Base-by-base conservation (phyloP, 2,329 filamentous ascomycete species). In the Colletotrichum melonis region DNA sequence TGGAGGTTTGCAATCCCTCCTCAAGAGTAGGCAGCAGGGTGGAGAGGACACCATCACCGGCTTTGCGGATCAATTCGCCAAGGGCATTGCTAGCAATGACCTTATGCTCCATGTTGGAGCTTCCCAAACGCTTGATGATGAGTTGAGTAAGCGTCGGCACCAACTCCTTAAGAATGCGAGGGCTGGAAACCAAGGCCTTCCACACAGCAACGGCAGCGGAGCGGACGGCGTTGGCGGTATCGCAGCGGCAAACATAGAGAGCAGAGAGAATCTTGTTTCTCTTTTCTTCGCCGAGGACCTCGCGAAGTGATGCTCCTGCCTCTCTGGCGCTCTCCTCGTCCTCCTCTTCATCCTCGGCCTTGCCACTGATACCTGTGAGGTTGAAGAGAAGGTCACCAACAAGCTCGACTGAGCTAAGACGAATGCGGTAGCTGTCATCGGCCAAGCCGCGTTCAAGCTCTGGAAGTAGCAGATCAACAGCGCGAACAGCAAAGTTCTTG, bases 331-430 rank as follows among this genome's bases (percentile, higher is more conserved):
- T 88, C 72, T 94, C 92, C 75, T 91, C 89, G 75, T 97, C 93
- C 76, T 97, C 93, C 72, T 95, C 93, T 59, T 95, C 94, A 24
- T 91, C 88, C 73, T 95, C 94, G 5, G 88, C 87, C 77, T 93
- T 95, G 69, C 91, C 94, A 78, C 90, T 97, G 81, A 98, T 95
- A 80, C 97, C 97, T 30, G 95, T 98, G 73, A 99, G 93, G 81
- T 98, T 99, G 90, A 99, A 99, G 28, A 99, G 89, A 62, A 99
- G 88, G 80, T 99, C 97, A 77, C 97, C 97, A 69, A 99, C 96
- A 75, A 99, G 89, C 85, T 99, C 97, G 73, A 99, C 97, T 60
- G 97, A 99, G 83, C 96, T 98, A 81, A 99, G 93, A 87, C 97
- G 94, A 79, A 99, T 99, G 79, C 97, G 94, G 84, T 98, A 97